Evolutionary conservation across 108 stramenopile species (phyloP), one percentile per base, ranked within the genome.

Genomic region (Cafeteria roenbergensis): DNA sequence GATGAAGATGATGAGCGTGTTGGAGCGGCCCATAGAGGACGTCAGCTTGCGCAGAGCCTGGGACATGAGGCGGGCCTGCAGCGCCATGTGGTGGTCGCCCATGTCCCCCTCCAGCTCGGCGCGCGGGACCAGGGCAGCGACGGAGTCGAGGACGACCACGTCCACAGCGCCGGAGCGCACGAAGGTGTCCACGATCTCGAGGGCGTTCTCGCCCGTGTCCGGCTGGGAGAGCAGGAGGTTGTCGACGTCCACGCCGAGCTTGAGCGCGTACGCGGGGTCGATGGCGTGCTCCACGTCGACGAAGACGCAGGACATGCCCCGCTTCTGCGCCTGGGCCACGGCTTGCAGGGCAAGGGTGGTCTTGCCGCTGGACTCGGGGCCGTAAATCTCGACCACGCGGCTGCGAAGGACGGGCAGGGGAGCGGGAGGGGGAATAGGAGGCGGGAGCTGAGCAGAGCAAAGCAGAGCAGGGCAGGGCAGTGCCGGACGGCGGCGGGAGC

Each of bases 261-360:
- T 64, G 14, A n/a, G 32, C n/a, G 91, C 91, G 72, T 97, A 94
- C 0, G 78, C 66, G 1, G 92, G 87, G 71, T 97, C 95, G 30
- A 97, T 69, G n/a, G 95, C 93, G 75, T 94, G 93, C 78, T 97
- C 93, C 33, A 91, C 92, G 71, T 97, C 93, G 59, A 97, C 85
- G 68, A 97, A 94, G 17, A 92, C 93, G 14, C 91, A 91, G 3
- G 77, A 88, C 6, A 93, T 92, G 0, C 91, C 91, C 28, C 51
- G 33, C 68, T 78, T 78, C 75, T 97, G 93, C 51, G 73, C 73
- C 78, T 91, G 78, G 6, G 93, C 95, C 56, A 93, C 84, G 29
- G 87, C 91, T 63, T 97, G 93, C 37, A 97, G 78, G 4, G 95
- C 95, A 51, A 97, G 70, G 9, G 95, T 94, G 9, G 95, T 97